A percentile compares a stretch with the other conserved stretches of the same genome.
Evolutionary conservation across 1,284 basidiomycete genomes (phyloP).

Genomic region (Boletus smithii): DNA sequence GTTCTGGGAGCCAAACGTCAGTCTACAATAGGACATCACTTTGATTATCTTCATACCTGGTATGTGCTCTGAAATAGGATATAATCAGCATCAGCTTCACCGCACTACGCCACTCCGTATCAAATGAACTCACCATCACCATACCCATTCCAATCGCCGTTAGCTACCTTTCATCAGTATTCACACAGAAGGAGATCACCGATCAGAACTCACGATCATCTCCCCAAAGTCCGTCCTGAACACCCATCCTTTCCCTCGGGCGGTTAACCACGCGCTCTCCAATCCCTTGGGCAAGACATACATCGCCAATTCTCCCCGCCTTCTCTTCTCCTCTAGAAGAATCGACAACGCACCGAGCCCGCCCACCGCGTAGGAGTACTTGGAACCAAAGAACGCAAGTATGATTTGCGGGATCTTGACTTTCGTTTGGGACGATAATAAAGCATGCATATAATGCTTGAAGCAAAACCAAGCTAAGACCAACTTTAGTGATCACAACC

Average conservation of each 20-base stretch:
- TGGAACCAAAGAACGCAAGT: constrained; percentile 58
- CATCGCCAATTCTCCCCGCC: constrained; percentile 87
- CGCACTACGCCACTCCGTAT: background rate
- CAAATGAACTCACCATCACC: constrained; percentile 69
- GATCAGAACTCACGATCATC: constrained; percentile 48
- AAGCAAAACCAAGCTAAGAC: constrained; percentile 69
- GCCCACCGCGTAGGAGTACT: constrained; percentile 70
- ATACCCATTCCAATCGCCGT: constrained; percentile 82
- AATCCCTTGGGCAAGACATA: constrained; percentile 92
- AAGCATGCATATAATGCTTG: constrained; percentile 57
- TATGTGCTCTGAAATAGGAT: constrained; percentile 44
- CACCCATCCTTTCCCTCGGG: constrained; percentile 74
- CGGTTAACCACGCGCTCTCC: constrained; percentile 84
- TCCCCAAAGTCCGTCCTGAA: constrained; percentile 72
- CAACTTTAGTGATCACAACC: background rate
- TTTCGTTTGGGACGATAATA: constrained; percentile 42
- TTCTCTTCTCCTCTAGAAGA: constrained; percentile 82
- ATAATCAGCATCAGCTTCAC: constrained; percentile 11
- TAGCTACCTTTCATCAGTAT: constrained; percentile 36
- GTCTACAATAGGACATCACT: no score
- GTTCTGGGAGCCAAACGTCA: constrained; percentile 52
- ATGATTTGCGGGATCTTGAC: constrained; percentile 48
- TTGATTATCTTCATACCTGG: no score
- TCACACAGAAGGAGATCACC: constrained; percentile 1
- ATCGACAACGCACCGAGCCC: constrained; percentile 78